Evolutionary conservation across 176 grass and related monocot genomes (phyloP).

Genomic region (Olyra latifolia): DNA sequence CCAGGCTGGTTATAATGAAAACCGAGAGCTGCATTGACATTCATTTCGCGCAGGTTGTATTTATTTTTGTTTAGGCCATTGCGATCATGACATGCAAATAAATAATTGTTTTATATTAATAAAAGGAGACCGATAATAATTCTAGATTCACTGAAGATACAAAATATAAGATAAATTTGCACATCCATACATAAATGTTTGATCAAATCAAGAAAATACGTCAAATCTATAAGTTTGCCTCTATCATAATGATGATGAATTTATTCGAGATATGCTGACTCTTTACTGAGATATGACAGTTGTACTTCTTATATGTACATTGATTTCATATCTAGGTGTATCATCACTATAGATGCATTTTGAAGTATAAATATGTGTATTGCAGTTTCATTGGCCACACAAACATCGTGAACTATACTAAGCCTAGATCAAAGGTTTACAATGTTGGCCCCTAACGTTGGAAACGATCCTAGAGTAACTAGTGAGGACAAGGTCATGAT

Average conservation of each 20-base stretch:
- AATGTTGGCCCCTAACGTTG: background rate
- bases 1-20: no score
- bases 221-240: background rate
- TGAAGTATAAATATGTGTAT: background rate
- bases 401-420: background rate
- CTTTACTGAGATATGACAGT: background rate
- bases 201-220: background rate
- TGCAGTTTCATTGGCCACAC: no score
- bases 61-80: background rate
- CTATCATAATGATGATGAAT: background rate
- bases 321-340: background rate
- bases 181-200: background rate
- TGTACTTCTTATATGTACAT: background rate
- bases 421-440: background rate
- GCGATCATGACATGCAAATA: background rate
- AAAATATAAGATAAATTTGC: background rate
- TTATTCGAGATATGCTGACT: background rate
- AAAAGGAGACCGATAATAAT: background rate
- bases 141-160: background rate
- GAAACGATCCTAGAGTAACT: background rate
- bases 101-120: background rate
- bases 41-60: background rate
- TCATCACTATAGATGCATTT: background rate
- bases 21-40: no score
- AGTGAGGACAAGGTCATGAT: background rate